Conservation (phyloP, 371 early-diverging fungal genomes). For the Apophysomyces variabilis region DNA sequence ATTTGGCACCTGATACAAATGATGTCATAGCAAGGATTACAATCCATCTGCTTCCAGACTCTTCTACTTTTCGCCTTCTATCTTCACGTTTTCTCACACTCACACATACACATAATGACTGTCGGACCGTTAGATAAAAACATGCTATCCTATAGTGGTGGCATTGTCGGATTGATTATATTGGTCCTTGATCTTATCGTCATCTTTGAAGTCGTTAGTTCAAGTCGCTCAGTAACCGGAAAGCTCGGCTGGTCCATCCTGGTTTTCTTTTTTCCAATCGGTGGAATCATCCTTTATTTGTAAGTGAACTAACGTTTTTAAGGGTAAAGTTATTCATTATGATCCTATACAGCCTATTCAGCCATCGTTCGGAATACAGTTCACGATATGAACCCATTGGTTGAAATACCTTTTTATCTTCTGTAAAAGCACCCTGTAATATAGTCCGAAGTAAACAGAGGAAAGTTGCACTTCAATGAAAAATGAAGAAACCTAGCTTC, state of each 20-base stretch:
- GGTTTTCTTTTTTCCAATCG: slow-evolving; percentile 66
- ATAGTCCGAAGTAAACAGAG: too few species aligned
- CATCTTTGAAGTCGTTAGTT: slow-evolving; percentile 66
- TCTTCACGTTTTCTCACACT: background rate
- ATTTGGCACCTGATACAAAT: too few species aligned
- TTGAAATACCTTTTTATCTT: slow-evolving; percentile 16
- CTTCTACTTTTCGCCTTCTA: background rate
- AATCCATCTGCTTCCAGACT: background rate
- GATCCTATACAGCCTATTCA: slow-evolving; percentile 53
- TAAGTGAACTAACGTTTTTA: slow-evolving; percentile 41
- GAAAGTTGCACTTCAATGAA: too few species aligned
- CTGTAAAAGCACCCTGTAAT: too few species aligned
- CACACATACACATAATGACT: background rate
- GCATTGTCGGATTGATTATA: slow-evolving; percentile 54
- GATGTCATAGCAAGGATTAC: too few species aligned
- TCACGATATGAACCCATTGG: slow-evolving; percentile 53
- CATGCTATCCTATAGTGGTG: slow-evolving; percentile 51
- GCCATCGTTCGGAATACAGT: slow-evolving; percentile 56
- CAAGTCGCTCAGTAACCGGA: slow-evolving; percentile 50
- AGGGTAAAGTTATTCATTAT: slow-evolving; percentile 1
- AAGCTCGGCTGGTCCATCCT: slow-evolving; percentile 65
- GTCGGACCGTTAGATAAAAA: slow-evolving; percentile 33
- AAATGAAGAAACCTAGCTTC: too few species aligned
- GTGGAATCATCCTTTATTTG: slow-evolving; percentile 66
- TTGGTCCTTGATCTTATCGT: slow-evolving; percentile 64